phyloP scores from a whole-genome alignment of 768 basidiomycete genomes.

The Leccinum boreale region DNA sequence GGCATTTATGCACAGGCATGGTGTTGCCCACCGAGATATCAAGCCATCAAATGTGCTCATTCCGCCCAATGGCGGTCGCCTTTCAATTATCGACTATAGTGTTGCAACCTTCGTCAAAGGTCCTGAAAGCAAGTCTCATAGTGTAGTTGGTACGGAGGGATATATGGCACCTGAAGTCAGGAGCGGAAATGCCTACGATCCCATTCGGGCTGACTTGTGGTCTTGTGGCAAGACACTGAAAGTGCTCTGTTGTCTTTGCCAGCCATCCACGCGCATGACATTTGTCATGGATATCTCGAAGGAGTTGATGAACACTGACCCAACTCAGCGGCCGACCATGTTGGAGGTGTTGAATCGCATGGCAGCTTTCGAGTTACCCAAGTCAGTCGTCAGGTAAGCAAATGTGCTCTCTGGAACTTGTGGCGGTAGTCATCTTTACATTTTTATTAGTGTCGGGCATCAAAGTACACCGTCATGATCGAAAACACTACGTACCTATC shows the following conservation, averaged over 20 bases:
- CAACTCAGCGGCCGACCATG: not conserved
- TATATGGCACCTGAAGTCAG: not conserved
- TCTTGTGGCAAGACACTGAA: not conserved
- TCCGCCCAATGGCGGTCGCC: not conserved
- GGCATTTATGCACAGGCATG: not conserved
- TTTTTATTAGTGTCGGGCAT: conserved; percentile 31
- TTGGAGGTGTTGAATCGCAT: not conserved
- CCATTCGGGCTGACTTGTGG: not conserved
- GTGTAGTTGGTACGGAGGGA: not conserved
- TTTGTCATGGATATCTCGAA: not conserved
- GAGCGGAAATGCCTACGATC: not conserved
- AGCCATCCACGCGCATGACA: not conserved
- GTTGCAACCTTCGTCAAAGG: not conserved
- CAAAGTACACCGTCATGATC: too few species aligned
- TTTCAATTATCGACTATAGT: too few species aligned
- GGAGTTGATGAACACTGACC: not conserved
- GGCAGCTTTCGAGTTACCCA: conserved; percentile 39
- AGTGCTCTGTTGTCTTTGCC: not conserved
- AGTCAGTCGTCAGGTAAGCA: conserved; percentile 59
- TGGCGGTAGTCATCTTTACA: not conserved
- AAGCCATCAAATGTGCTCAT: not conserved
- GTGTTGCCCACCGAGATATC: not conserved
- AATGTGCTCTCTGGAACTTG: not conserved
- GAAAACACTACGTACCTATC: conserved; percentile 35
- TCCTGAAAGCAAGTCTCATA: not conserved